Conservation (phyloP, 1,284 basidiomycete species). For the Phlebopus sp. region DNA sequence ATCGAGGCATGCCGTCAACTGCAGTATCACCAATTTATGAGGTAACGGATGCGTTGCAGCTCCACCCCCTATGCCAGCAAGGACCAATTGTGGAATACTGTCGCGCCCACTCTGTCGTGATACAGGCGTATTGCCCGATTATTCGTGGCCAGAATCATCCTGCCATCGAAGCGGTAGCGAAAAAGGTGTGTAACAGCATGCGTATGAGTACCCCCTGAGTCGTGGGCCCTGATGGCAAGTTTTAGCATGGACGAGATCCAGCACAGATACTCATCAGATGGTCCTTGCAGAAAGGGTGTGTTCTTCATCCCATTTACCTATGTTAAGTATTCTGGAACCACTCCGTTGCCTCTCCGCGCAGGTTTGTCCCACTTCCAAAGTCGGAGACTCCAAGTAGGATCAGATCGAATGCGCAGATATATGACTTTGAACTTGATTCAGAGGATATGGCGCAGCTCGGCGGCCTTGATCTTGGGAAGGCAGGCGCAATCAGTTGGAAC, state of each 20-base stretch:
- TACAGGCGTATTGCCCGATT: conserved; percentile 80
- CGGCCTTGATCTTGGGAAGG: conserved; percentile 58
- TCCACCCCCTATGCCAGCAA: conserved; percentile 86
- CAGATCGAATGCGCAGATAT: conserved; percentile 64
- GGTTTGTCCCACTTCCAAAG: conserved; percentile 75
- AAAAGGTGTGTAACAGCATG: conserved; percentile 44
- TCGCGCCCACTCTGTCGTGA: conserved; percentile 58
- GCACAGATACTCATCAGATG: conserved; percentile 80
- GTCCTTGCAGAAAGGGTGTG: conserved; percentile 80
- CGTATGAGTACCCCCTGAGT: conserved; percentile 4
- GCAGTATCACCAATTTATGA: conserved; percentile 5
- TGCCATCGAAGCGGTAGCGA: conserved; percentile 49
- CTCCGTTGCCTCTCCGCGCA: too few species aligned
- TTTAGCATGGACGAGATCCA: conserved; percentile 50
- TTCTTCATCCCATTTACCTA: conserved; percentile 10
- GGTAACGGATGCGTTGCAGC: conserved; percentile 35
- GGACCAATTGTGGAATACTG: conserved; percentile 78
- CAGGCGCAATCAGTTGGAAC: conserved; percentile 70
- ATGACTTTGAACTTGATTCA: conserved; percentile 62
- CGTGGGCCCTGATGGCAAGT: not conserved
- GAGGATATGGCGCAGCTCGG: conserved; percentile 66
- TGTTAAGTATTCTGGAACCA: not conserved
- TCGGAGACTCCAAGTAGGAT: conserved; percentile 69
- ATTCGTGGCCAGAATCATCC: conserved; percentile 57
- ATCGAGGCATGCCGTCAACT: conserved; percentile 57